phyloP scores from a whole-genome alignment of 2,329 filamentous ascomycete genomes.

The Conoideocrella luteorostrata region DNA sequence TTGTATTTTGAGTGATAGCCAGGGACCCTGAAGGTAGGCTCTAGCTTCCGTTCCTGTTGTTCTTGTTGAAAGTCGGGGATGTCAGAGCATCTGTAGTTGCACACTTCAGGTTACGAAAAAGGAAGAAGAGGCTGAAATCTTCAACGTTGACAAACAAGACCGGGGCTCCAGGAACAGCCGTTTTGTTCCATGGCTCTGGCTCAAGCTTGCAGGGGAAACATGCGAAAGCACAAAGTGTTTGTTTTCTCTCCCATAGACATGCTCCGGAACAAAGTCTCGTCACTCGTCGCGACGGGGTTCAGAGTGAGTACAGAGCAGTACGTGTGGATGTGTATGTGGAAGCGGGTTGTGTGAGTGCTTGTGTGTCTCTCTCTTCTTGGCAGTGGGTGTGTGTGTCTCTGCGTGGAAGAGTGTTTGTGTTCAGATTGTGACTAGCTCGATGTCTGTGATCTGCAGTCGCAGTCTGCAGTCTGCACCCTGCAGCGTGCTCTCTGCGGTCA shows the following conservation, averaged over 20 bases:
- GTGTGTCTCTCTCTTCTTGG: constrained; percentile 1
- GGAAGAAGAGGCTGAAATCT: background rate
- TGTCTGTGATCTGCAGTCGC: background rate
- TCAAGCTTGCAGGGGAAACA: constrained; percentile 6
- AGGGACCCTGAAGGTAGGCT: no score
- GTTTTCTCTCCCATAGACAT: constrained; percentile 8
- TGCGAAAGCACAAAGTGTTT: constrained; percentile 4
- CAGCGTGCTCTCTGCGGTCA: background rate
- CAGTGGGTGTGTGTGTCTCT: constrained; percentile 4
- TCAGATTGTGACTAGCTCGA: constrained; percentile 2
- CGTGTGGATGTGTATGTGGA: background rate
- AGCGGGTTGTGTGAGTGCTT: constrained; percentile 1
- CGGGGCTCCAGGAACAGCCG: constrained; percentile 3
- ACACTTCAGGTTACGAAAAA: background rate
- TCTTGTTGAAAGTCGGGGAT: background rate
- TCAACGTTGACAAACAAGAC: constrained; percentile 6
- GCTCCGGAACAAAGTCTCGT: constrained; percentile 3
- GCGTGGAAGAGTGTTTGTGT: constrained; percentile 5
- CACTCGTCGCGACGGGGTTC: constrained; percentile 6
- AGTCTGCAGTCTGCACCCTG: background rate
- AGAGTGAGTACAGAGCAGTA: background rate
- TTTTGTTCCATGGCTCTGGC: constrained; percentile 10
- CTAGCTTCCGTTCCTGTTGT: no score
- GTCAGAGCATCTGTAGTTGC: background rate
- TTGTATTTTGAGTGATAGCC: background rate